Base-by-base conservation (phyloP, 78 protist species). In the Reticulomyxa filosa region DNA sequence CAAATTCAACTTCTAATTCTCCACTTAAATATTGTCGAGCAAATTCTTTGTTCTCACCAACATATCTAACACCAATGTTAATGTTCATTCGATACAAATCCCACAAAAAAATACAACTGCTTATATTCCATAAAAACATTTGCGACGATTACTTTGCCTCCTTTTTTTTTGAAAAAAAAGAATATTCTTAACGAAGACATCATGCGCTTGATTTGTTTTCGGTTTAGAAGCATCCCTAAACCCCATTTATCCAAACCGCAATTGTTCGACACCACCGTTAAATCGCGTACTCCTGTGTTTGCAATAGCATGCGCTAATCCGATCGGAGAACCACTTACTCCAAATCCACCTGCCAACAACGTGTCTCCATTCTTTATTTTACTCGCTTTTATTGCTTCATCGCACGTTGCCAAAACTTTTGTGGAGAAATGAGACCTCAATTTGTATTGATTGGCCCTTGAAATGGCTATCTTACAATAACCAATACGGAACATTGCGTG, bases 1-100 rank as follows among this genome's bases (percentile, higher is more conserved):
- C 81, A 32, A 90, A 75, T 50, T 90, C 96, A 1, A 68, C 67
- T 53, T 90, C 97, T 2, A 90, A 76, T 62, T 90, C 90, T 25
- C 97, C 97, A 20, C 29, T 42, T n/a, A 42, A 20, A 20, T 42
- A 42, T 42, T 42, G 50, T 17, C 50, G 50, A n/a, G 17, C 50
- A 20, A 42, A 42, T 42, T 42, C 50, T n/a, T 17, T 20, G 20
- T 42, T 42, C 50, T 42, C 50, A 42, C 50, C 50, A 42, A 42
- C 50, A 17, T 42, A n/a, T n/a, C 17, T n/a, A 17, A 42, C 29
- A 20, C 50, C 29, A 42, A n/a, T n/a, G 20, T 42, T 42, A 20
- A 42, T 17, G 50, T 17, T 42, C 50, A 20, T 17, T 42, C 29
- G 20, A 20, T 17, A 42, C 29, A 20, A 20, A 42, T n/a, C 17